Evolutionary conservation across 495 filamentous ascomycete genomes (phyloP), one percentile per base, ranked within the genome.

Genomic region (Aspergillus sclerotioniger): DNA sequence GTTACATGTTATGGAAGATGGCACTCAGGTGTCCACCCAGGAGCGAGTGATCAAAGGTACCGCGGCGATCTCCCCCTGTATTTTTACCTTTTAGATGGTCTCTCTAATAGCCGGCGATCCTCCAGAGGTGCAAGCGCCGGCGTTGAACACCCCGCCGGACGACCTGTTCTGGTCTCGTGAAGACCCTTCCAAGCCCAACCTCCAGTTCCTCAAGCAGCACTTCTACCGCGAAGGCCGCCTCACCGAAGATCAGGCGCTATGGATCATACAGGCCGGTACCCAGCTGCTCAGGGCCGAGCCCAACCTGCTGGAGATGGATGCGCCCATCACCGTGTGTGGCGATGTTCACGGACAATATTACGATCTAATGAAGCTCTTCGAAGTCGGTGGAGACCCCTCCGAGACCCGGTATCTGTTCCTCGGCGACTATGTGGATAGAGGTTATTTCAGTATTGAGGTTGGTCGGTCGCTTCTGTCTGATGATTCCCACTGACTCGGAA

Each of bases 331-430:
- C n/a, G 94, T 98, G 35, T 98, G 94, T 68, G 94, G 94, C 66
- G 94, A 98, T 68, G 92, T 98, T 53, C 94, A 98, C 74, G 94
- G 94, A 55, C 94, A 98, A 76, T 98, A 96, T 74, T 98, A 96
- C 67, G 94, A 98, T 76, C 74, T 98, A 71, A 98, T 98, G 94
- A 98, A 98, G 80, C 82, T 98, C 20, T 98, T 98, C 72, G 94
- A 98, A 72, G 94, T 98, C 50, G 94, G 94, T 61, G 94, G 94
- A 57, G 95, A 98, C 69, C 94, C 94, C 25, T 87, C 92, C 44
- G 94, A 97, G 68, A 98, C 94, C 25, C 76, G 94, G 62, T 98
- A 98, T 76, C 83, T 98, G 37, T 98, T 98, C 77, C 78, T 98
- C 58, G 94, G 94, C 52, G 94, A 98, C 73, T 98, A 98, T 67